Base-by-base conservation (phyloP, 2,329 filamentous ascomycete genomes). In the Epicoccum nigrum region DNA sequence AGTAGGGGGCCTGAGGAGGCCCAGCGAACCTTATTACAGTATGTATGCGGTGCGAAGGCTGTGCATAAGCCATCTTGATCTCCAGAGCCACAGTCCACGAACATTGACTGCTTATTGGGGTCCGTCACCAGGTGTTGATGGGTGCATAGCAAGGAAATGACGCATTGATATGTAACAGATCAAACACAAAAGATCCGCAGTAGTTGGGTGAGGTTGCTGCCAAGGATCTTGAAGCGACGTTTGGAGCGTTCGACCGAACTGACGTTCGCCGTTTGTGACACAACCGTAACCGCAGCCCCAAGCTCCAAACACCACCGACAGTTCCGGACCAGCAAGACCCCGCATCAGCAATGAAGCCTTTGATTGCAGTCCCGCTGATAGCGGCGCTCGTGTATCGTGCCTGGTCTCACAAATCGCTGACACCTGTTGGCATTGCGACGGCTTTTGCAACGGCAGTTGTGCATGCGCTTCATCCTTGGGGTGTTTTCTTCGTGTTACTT, bases 401-500 rank as follows among this genome's bases (percentile, higher is more conserved):
- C 7, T 75, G 66, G 58, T 74, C 71, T 4, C 62, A 68, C 17
- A 75, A 74, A 48, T 92, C 88, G 19, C 82, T 99, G 31, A 97
- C 93, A 0, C 84, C 87, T 0, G 76, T 81, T 6, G 93, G 92
- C 54, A 84, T 96, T 62, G 62, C 87, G 30, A 83, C 84, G 11
- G 93, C 93, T 3, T 79, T 81, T 4, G 64, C 88, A 34, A 96
- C 92, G 4, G 92, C 91, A 4, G 72, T 83, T 37, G 84, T 88
- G 9, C 94, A 99, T 72, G 91, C 92, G 13, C 76, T 92, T n/a
- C 92, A 97, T 73, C 93, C 93, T 3, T 97, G 91, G 87, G 90
- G 89, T 54, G 79, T 92, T n/a, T 92, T 91, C n/a, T 95, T 97
- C 75, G 83, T 83, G 21, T 81, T 97, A 9, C 81, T 97, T 2